Percentiles rank a stretch among this genome's conserved stretches.
These are phyloP conservation scores for Alternaria hordeiaustralica DNA, from an alignment of 2,329 filamentous ascomycete species.

Conservation along the genomic window DNA sequence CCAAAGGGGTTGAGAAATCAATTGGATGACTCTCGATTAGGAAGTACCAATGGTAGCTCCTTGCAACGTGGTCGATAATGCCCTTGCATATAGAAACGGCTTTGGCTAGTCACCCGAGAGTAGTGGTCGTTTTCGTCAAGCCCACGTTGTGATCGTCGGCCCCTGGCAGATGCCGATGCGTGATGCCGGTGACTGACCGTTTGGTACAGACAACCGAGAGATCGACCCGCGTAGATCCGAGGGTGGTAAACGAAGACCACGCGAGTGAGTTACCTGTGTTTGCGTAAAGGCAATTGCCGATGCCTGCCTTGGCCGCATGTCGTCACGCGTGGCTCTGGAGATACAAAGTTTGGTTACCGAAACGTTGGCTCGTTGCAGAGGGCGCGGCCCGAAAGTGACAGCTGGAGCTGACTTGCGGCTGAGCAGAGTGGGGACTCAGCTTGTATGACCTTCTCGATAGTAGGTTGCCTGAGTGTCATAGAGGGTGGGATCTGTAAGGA, in stretches of 20 bases:
- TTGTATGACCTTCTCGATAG: not conserved
- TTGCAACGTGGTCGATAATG: not conserved
- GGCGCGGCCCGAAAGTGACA: not conserved
- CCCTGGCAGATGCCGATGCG: slow-evolving; percentile 1
- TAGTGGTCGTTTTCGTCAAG: not conserved
- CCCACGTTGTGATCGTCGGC: slow-evolving; percentile 1
- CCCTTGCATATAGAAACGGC: not conserved
- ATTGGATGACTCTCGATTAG: not conserved
- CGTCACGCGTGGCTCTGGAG: not conserved
- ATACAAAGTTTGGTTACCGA: slow-evolving; percentile 1
- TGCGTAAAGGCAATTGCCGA: not conserved
- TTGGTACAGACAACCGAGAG: slow-evolving; percentile 1
- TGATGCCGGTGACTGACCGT: slow-evolving; percentile 7
- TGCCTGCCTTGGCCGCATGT: not conserved
- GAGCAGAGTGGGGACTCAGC: not conserved
- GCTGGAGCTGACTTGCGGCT: not conserved
- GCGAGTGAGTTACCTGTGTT: not conserved
- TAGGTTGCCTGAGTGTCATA: not conserved
- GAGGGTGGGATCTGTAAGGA: not conserved
- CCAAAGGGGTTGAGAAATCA: not conserved
- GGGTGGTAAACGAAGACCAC: not conserved
- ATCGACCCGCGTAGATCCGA: slow-evolving; percentile 1
- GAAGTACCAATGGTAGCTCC: not conserved
- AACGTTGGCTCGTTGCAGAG: not conserved
- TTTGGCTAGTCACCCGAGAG: not conserved